Base-by-base conservation (phyloP, 805 yeast species). In the Wickerhamiella sergipiensis region DNA sequence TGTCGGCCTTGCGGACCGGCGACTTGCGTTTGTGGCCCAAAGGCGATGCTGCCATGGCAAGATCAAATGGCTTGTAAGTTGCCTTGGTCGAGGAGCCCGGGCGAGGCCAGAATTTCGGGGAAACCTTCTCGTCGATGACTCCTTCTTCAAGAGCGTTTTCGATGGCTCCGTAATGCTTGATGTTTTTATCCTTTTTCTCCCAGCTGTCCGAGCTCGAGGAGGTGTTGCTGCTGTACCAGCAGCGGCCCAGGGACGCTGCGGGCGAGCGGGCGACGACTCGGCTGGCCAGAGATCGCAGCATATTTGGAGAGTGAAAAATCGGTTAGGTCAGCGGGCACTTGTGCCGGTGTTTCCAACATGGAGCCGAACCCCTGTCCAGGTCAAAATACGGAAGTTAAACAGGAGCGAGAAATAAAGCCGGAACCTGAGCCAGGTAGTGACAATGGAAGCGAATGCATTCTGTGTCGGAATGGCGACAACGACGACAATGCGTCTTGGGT, bases 401-500 rank as follows among this genome's bases (percentile, higher is more conserved):
- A n/a, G n/a, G n/a, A n/a, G n/a, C n/a, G n/a, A n/a, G n/a, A n/a
- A n/a, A n/a, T n/a, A n/a, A n/a, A n/a, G n/a, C n/a, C n/a, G n/a
- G n/a, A n/a, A n/a, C n/a, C n/a, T n/a, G n/a, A n/a, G n/a, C n/a
- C n/a, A n/a, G n/a, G n/a, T n/a, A n/a, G n/a, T n/a, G 26, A 24
- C 8, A 24, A 24, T 8, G 26, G 8, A 24, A 23, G 24, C 43
- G 38, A 15, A 10, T 50, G 53, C 29, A 23, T 36, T 13, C 33
- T 44, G 6, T 50, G 53, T n/a, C 47, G 33, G 40, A n/a, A 24
- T 38, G 13, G 31, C 10, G n/a, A n/a, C n/a, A n/a, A n/a, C 6
- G 33, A 44, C 17, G 48, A 29, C 29, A 6, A 6, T 6, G 47
- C 36, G 7, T 57, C 62, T 31, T 80, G 86, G 86, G 66, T 80